These are phyloP conservation scores for Penicillium sp. DNA, from an alignment of 2,329 filamentous ascomycete genomes.

Conservation along the genomic window DNA sequence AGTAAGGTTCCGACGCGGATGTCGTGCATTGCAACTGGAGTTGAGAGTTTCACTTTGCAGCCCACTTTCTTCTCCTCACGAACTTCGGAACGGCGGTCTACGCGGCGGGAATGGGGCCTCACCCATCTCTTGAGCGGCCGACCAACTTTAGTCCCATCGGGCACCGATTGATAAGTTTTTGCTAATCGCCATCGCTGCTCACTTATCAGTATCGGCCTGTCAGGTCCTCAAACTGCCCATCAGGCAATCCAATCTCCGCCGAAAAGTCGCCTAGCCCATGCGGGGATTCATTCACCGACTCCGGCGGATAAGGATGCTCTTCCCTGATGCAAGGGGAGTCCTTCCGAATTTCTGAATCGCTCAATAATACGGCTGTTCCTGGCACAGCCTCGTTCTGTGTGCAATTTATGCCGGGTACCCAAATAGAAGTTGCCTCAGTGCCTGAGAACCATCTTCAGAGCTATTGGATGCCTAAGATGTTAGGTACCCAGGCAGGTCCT, in stretches of 20 bases:
- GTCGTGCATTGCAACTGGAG: conserved; percentile 12
- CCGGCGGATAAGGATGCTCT: conserved; percentile 1
- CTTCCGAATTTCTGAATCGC: background rate
- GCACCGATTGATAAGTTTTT: conserved; percentile 9
- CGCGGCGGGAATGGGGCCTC: background rate
- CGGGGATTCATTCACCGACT: conserved; percentile 12
- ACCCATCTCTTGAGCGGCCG: background rate
- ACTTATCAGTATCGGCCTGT: conserved; percentile 1
- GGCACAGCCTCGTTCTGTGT: conserved; percentile 9
- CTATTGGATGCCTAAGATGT: conserved; percentile 4
- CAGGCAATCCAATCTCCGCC: conserved; percentile 10
- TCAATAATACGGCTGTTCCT: background rate
- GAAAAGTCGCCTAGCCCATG: background rate
- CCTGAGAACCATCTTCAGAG: background rate
- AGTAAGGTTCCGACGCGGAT: conserved; percentile 9
- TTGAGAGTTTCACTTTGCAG: conserved; percentile 6
- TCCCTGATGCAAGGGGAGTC: conserved; percentile 8
- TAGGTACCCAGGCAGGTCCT: conserved; percentile 11
- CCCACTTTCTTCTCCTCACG: background rate
- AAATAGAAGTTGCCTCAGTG: background rate
- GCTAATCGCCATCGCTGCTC: background rate
- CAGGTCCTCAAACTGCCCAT: background rate
- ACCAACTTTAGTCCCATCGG: background rate
- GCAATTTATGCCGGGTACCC: background rate
- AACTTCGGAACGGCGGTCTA: background rate